Conservation (phyloP, 2,329 filamentous ascomycete species). For the Xylaria polymorpha region DNA sequence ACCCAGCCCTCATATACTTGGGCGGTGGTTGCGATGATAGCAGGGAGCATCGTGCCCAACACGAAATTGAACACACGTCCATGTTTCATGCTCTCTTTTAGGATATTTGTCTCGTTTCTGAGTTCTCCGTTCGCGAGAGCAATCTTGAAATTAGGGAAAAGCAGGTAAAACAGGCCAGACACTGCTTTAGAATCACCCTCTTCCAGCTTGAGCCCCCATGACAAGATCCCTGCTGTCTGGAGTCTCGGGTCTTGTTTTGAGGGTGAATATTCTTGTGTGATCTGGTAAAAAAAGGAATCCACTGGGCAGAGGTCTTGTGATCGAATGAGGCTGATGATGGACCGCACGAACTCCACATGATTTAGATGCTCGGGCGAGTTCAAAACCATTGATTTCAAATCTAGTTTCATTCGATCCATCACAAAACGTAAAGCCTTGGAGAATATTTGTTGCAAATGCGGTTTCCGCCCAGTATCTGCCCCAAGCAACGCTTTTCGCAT, state of each 20-base stretch:
- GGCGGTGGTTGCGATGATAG: conserved; percentile 58
- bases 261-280: conserved; percentile 67
- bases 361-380: conserved; percentile 55
- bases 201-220: conserved; percentile 65
- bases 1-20: conserved; percentile 56
- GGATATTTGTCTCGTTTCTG: conserved; percentile 58
- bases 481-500: conserved; percentile 63
- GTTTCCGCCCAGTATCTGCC: conserved; percentile 52
- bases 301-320: conserved; percentile 66
- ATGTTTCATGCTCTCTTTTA: conserved; percentile 63
- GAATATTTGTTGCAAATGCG: conserved; percentile 55
- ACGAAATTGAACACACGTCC: conserved; percentile 60
- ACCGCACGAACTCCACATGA: conserved; percentile 64
- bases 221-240: conserved; percentile 65
- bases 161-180: conserved; percentile 66
- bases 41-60: conserved; percentile 65
- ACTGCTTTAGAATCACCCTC: conserved; percentile 62
- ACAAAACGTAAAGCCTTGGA: conserved; percentile 57
- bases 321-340: conserved; percentile 65
- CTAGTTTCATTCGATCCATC: conserved; percentile 66
- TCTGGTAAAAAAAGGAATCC: conserved; percentile 67
- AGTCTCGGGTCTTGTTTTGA: conserved; percentile 66
- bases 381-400: conserved; percentile 56
- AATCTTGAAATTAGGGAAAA: conserved; percentile 68
- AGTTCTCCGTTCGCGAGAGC: conserved; percentile 63